These are phyloP conservation scores for Starmerella vitae DNA, from an alignment of 805 yeast genomes.

Conservation along the genomic window DNA sequence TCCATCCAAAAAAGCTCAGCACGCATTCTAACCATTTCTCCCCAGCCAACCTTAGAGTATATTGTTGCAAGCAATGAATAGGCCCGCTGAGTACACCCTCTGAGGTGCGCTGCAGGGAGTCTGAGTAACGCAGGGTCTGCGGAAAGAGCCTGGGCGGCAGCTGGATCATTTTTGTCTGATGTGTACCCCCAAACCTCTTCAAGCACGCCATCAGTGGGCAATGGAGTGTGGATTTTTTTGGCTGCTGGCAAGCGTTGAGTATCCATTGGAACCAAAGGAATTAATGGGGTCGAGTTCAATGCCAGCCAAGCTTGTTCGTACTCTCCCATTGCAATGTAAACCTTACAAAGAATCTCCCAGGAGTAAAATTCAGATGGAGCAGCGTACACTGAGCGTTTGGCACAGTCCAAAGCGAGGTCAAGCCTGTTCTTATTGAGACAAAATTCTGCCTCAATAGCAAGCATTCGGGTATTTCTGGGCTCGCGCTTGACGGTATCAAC, in stretches of 20 bases:
- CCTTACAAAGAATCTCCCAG: slow-evolving; percentile 54
- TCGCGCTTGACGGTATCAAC: slow-evolving; percentile 30
- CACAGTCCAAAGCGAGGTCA: slow-evolving; percentile 44
- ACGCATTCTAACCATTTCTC: slow-evolving; percentile 49
- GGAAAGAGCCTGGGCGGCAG: slow-evolving; percentile 11
- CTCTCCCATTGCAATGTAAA: slow-evolving; percentile 44
- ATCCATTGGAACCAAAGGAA: slow-evolving; percentile 36
- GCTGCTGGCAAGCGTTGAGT: slow-evolving; percentile 33
- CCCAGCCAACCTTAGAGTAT: slow-evolving; percentile 70
- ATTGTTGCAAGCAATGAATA: slow-evolving; percentile 61
- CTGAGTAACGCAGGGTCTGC: slow-evolving; percentile 36
- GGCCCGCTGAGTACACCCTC: slow-evolving; percentile 43
- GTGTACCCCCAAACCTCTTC: slow-evolving; percentile 35
- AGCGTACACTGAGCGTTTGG: slow-evolving; percentile 46
- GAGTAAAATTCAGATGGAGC: slow-evolving; percentile 65
- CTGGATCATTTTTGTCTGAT: slow-evolving; percentile 24
- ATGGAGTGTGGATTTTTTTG: slow-evolving; percentile 35
- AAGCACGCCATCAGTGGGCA: slow-evolving; percentile 42
- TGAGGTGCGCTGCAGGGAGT: slow-evolving; percentile 39
- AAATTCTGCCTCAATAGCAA: slow-evolving; percentile 52
- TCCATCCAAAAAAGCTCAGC: slow-evolving; percentile 72
- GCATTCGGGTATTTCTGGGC: slow-evolving; percentile 45
- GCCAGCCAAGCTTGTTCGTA: slow-evolving; percentile 49
- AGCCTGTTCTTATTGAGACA: slow-evolving; percentile 41
- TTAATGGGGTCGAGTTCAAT: slow-evolving; percentile 65